Conservation (phyloP, 164 flowering plant species). For the Nymphaea colorata region DNA sequence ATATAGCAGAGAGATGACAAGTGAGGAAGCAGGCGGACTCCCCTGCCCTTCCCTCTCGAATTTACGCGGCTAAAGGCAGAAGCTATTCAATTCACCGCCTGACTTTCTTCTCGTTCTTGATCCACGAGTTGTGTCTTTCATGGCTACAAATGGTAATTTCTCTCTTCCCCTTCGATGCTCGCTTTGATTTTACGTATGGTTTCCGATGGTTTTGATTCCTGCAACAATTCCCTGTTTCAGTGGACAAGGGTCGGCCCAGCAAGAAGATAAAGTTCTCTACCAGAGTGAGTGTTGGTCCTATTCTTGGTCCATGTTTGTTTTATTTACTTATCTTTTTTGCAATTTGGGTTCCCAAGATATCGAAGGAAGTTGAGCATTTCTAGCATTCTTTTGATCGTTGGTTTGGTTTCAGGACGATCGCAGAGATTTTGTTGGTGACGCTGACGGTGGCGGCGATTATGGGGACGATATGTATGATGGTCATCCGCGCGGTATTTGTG, state of each 20-base stretch:
- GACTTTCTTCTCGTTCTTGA: neutral
- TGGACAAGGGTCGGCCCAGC: constrained; percentile 42
- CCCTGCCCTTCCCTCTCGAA: too few species aligned
- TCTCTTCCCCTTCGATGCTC: neutral
- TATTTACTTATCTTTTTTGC: neutral
- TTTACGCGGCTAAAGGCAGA: too few species aligned
- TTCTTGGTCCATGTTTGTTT: neutral
- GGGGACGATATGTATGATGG: constrained; percentile 22
- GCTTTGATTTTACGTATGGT: neutral
- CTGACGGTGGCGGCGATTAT: constrained; percentile 13
- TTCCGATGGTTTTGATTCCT: neutral
- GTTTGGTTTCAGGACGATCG: constrained; percentile 14
- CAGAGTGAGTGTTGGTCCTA: constrained; percentile 12
- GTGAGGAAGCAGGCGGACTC: too few species aligned
- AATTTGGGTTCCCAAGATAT: neutral
- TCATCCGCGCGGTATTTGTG: constrained; percentile 4
- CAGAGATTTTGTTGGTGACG: constrained; percentile 8
- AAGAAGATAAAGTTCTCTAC: constrained; percentile 33
- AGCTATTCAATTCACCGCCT: neutral
- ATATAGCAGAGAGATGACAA: too few species aligned
- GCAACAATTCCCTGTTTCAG: constrained; percentile 16
- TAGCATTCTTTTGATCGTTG: neutral
- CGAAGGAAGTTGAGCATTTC: neutral
- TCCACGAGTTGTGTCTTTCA: neutral
- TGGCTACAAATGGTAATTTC: neutral